phyloP scores from a whole-genome alignment of 495 filamentous ascomycete species.

The Extremus antarcticus region DNA sequence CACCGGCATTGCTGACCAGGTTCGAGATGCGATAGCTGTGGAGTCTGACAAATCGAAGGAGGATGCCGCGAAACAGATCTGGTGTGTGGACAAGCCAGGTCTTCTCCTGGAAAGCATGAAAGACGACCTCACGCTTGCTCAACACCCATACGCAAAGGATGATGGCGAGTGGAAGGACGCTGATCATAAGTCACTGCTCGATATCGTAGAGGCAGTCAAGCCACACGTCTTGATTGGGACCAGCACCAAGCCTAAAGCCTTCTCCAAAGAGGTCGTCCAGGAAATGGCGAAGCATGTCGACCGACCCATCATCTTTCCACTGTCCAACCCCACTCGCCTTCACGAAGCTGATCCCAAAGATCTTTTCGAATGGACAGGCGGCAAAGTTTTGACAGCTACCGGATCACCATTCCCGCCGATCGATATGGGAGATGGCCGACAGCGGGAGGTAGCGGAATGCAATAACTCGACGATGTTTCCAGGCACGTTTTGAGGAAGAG shows the following conservation, averaged over 20 bases:
- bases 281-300: slow-evolving; percentile 74
- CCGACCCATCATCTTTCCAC: slow-evolving; percentile 69
- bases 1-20: slow-evolving; percentile 75
- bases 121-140: slow-evolving; percentile 50
- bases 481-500: neutral
- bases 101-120: slow-evolving; percentile 56
- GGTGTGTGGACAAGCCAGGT: slow-evolving; percentile 79
- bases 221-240: slow-evolving; percentile 78
- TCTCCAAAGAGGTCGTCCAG: slow-evolving; percentile 60
- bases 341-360: slow-evolving; percentile 78
- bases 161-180: slow-evolving; percentile 53
- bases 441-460: slow-evolving; percentile 70
- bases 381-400: slow-evolving; percentile 70
- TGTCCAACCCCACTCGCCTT: slow-evolving; percentile 76
- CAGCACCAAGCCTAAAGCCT: slow-evolving; percentile 68
- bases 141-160: slow-evolving; percentile 54
- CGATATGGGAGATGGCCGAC: slow-evolving; percentile 45
- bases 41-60: slow-evolving; percentile 56
- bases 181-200: slow-evolving; percentile 46
- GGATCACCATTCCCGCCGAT: slow-evolving; percentile 77
- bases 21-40: slow-evolving; percentile 63
- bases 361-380: slow-evolving; percentile 66
- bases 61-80: slow-evolving; percentile 73
- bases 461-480: slow-evolving; percentile 52
- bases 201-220: slow-evolving; percentile 58